Evolutionary conservation across 176 grass and related monocot species (phyloP), one percentile per base, ranked within the genome.

Genomic region (Hordeum marinum): DNA sequence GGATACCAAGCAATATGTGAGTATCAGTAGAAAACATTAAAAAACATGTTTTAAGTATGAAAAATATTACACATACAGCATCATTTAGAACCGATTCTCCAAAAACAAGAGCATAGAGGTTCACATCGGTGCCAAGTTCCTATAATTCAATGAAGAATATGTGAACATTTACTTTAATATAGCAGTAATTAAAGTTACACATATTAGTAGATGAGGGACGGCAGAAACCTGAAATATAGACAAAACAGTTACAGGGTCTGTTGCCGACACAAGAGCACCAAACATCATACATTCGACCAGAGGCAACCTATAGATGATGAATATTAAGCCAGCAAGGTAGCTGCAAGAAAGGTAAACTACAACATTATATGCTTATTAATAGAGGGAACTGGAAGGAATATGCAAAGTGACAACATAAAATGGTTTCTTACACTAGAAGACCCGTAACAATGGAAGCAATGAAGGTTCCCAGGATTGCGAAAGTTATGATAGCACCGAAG

Each of bases 271-370:
- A 61, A 99, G 96, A 80, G 96, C 91, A 52, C 93, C 96, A 89
- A 99, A 96, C 96, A 99, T 99, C 80, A 99, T 89, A 88, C 90
- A 99, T 62, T 99, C 96, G 9, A 96, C 86, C 55, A 99, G 71
- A 79, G 96, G 96, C 64, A 99, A 72, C 88, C 46, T 92, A 85
- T 94, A 99, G 29, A 94, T 75, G 57, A 99, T 64, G 77, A 91
- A 94, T 32, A 91, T 72, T 72, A 99, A 94, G 41, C 96, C 96
- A 84, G 50, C 93, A 77, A 94, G 83, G 68, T 92, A 99, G 32
- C 96, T 97, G 83, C 79, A 90, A 45, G 26, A 64, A 41, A 79
- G 46, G 35, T 57, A 61, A 64, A 80, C 9, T 32, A 3, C 20
- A 89, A 26, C 20, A 83, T 63, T 65, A 83, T 12, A 66, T 71